Evolutionary conservation across 2,329 filamentous ascomycete genomes (phyloP).

Genomic region (Penicillium janthinellum): DNA sequence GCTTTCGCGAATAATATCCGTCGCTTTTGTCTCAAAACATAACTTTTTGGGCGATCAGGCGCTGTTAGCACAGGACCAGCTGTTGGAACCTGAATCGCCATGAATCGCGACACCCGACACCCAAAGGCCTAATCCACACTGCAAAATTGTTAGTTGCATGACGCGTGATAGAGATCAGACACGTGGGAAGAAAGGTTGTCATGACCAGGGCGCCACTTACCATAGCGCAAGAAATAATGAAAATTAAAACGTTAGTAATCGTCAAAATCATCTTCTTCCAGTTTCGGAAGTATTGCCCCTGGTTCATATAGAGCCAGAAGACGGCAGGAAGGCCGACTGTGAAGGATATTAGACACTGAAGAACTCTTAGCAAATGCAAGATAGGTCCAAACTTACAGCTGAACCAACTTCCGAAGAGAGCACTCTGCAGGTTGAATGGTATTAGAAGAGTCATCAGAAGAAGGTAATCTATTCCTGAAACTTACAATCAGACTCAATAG

Average conservation of each 20-base stretch:
- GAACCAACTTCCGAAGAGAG: constrained; percentile 69
- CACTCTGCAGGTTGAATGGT: constrained; percentile 39
- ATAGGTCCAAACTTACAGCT: constrained; percentile 42
- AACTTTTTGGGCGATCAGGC: constrained; percentile 12
- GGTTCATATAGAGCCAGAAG: constrained; percentile 41
- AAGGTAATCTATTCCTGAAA: background rate
- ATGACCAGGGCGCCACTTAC: constrained; percentile 13
- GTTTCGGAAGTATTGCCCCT: constrained; percentile 34
- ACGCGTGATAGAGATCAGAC: background rate
- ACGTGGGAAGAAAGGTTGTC: background rate
- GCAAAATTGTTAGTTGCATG: constrained; percentile 5
- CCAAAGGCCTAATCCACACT: constrained; percentile 32
- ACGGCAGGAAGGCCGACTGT: constrained; percentile 43
- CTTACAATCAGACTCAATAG: constrained; percentile 62
- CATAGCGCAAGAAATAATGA: constrained; percentile 27
- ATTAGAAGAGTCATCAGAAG: constrained; percentile 9
- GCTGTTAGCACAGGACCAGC: constrained; percentile 32
- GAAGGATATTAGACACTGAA: constrained; percentile 8
- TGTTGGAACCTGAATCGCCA: constrained; percentile 23
- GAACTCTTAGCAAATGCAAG: background rate
- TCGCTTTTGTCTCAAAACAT: no score
- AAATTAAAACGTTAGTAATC: constrained; percentile 26
- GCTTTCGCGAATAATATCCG: background rate
- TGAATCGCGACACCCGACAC: constrained; percentile 33
- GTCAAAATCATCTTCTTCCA: constrained; percentile 33